Evolutionary conservation across 2,329 filamentous ascomycete genomes (phyloP).

Genomic region (Fusarium luffae): DNA sequence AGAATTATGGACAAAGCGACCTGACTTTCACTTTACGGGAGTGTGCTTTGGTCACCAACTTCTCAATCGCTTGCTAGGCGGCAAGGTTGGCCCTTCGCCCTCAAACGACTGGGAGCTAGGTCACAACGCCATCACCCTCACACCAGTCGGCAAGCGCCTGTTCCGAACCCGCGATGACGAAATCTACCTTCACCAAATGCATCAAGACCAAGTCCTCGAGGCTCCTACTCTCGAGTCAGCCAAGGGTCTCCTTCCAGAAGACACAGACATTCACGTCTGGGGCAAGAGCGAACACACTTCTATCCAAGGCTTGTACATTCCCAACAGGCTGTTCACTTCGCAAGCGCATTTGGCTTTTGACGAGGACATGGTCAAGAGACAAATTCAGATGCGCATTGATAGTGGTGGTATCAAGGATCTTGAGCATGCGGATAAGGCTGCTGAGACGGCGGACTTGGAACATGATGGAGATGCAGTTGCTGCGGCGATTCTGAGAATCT

Average conservation of each 20-base stretch:
- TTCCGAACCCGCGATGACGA: slow-evolving; percentile 66
- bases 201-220: slow-evolving; percentile 75
- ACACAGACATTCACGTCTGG: slow-evolving; percentile 63
- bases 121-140: slow-evolving; percentile 73
- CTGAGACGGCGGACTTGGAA: slow-evolving; percentile 68
- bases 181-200: slow-evolving; percentile 80
- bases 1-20: slow-evolving; percentile 62
- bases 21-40: slow-evolving; percentile 71
- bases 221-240: slow-evolving; percentile 66
- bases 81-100: slow-evolving; percentile 72
- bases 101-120: slow-evolving; percentile 77
- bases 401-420: slow-evolving; percentile 71
- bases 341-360: slow-evolving; percentile 86
- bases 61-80: slow-evolving; percentile 75
- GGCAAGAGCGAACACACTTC: slow-evolving; percentile 73
- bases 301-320: slow-evolving; percentile 79
- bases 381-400: slow-evolving; percentile 70
- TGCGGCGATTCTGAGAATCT: slow-evolving; percentile 71
- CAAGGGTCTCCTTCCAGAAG: slow-evolving; percentile 51
- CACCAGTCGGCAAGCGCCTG: slow-evolving; percentile 72
- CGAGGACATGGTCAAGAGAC: slow-evolving; percentile 72
- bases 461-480: slow-evolving; percentile 79
- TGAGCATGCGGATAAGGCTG: slow-evolving; percentile 69
- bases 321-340: slow-evolving; percentile 73
- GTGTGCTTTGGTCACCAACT: slow-evolving; percentile 89